A percentile compares a stretch with the other conserved stretches of the same genome.
phyloP scores from a whole-genome alignment of 306 rosid genomes.

The Sicyos baderoa region DNA sequence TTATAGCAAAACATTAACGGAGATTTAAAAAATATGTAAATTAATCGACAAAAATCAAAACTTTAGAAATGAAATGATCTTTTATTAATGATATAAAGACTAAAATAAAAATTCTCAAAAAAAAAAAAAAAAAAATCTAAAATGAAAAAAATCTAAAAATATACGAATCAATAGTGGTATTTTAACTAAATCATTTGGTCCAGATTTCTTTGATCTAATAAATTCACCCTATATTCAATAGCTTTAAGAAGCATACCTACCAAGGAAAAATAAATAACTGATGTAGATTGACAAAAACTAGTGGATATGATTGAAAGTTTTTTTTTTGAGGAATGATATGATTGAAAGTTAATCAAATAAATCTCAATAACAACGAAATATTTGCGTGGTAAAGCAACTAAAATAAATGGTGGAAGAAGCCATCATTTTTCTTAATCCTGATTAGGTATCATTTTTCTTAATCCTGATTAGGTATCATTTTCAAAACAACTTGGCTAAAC shows the following conservation, averaged over 20 bases:
- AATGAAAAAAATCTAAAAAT: too few species aligned
- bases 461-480: constrained; percentile 1
- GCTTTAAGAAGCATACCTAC: neutral
- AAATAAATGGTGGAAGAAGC: too few species aligned
- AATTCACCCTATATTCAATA: neutral
- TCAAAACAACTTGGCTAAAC: constrained; percentile 8
- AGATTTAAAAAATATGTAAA: too few species aligned
- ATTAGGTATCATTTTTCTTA: constrained; percentile 4
- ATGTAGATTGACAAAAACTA: constrained; percentile 3
- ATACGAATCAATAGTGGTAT: too few species aligned
- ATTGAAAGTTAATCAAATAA: constrained; percentile 11
- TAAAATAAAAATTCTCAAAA: too few species aligned
- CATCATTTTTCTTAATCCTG: neutral
- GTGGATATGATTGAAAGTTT: constrained; percentile 10
- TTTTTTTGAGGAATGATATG: too few species aligned
- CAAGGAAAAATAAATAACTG: neutral
- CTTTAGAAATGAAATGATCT: too few species aligned
- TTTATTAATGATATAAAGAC: too few species aligned
- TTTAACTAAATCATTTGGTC: neutral
- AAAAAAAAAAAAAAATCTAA: too few species aligned
- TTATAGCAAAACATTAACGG: too few species aligned
- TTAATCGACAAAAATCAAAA: too few species aligned
- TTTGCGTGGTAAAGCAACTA: constrained; percentile 10
- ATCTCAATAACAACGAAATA: neutral
- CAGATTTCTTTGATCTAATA: neutral